Percentiles rank a stretch among this genome's conserved stretches.
Conservation (phyloP, 129 eudicot genomes). For the Daucus carota region DH1_v3.0 NC_030384.2:50847001-50847500, state of each 20-base stretch:
- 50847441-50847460: conserved; percentile 17
- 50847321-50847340: conserved; percentile 1
- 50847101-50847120: background rate
- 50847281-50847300: background rate
- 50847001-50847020: conserved; percentile 19
- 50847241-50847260: background rate
- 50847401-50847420: background rate
- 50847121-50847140: background rate
- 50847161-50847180: conserved; percentile 7
- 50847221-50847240: background rate
- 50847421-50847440: conserved; percentile 16
- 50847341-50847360: background rate
- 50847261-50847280: background rate
- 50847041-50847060: conserved; percentile 32
- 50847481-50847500: background rate
- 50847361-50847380: background rate
- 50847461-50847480: conserved; percentile 16
- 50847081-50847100: conserved; percentile 13
- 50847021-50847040: conserved; percentile 34
- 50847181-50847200: background rate
- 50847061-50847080: conserved; percentile 30
- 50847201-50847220: background rate
- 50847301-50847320: conserved; percentile 1
- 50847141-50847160: background rate
- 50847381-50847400: background rate